Percentiles rank a stretch among this genome's conserved stretches.
These are phyloP conservation scores for Arabidopsis thaliana DNA, from an alignment of 345 rosid genomes.

Conservation along the genomic window DNA sequence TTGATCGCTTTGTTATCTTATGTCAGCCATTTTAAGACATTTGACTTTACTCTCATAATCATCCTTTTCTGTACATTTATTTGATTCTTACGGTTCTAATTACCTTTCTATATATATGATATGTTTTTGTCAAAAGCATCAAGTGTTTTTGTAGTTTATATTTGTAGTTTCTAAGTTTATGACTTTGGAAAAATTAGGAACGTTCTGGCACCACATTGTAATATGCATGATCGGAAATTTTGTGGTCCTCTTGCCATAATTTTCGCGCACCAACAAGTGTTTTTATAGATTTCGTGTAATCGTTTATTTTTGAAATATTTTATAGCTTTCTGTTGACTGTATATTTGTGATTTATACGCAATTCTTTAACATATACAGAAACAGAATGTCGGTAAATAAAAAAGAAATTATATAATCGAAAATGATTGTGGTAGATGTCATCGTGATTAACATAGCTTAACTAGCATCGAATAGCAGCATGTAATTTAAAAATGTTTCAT, in stretches of 20 bases:
- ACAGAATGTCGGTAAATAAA: constrained; percentile 34
- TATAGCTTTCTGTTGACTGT: constrained; percentile 29
- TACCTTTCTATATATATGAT: constrained; percentile 18
- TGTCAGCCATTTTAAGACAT: constrained; percentile 41
- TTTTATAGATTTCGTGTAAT: constrained; percentile 18
- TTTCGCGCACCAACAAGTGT: constrained; percentile 24
- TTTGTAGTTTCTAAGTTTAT: constrained; percentile 27
- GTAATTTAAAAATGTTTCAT: neutral
- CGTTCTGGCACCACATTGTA: constrained; percentile 41
- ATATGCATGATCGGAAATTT: constrained; percentile 24
- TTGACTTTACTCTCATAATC: constrained; percentile 36
- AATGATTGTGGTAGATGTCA: constrained; percentile 42
- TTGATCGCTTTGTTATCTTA: constrained; percentile 17
- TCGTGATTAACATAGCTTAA: constrained; percentile 43
- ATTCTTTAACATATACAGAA: constrained; percentile 14
- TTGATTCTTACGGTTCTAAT: constrained; percentile 20
- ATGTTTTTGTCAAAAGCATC: neutral
- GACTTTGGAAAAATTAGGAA: constrained; percentile 16
- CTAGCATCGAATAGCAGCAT: constrained; percentile 34
- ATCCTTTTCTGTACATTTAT: constrained; percentile 14
- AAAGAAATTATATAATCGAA: constrained; percentile 3
- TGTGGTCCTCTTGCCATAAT: constrained; percentile 38
- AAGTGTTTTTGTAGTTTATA: constrained; percentile 6
- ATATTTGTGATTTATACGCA: neutral
- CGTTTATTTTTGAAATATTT: constrained; percentile 28